A percentile compares a stretch with the other conserved stretches of the same genome.
Conservation (phyloP, 352 stramenopile genomes). For the Globisporangium middletonii region DNA sequence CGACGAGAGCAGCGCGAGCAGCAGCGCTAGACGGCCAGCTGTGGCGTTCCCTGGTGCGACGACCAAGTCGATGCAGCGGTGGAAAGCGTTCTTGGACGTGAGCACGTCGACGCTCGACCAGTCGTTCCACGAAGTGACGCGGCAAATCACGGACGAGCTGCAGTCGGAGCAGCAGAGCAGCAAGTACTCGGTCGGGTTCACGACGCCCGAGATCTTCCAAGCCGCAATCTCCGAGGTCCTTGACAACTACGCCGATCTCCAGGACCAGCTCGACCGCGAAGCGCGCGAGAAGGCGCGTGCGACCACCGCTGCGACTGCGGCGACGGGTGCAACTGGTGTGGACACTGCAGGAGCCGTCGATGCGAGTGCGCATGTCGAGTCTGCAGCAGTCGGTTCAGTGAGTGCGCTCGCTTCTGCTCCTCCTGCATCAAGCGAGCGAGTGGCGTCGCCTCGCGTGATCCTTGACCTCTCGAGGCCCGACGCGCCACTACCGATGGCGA, state of each 20-base stretch:
- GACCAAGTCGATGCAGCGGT: slow-evolving; percentile 36
- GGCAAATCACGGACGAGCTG: slow-evolving; percentile 43
- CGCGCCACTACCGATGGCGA: neutral
- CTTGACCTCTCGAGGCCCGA: neutral
- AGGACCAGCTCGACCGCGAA: slow-evolving; percentile 28
- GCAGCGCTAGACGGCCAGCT: no score
- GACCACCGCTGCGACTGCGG: no score
- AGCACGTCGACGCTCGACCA: slow-evolving; percentile 43
- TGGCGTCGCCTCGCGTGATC: no score
- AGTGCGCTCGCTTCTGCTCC: no score
- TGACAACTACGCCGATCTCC: slow-evolving; percentile 28
- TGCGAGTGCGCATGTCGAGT: no score
- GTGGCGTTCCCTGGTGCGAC: slow-evolving; percentile 7
- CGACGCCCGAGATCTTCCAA: slow-evolving; percentile 43
- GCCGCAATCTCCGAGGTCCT: slow-evolving; percentile 26
- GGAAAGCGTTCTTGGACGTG: slow-evolving; percentile 59
- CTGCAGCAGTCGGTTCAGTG: no score
- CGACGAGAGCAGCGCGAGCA: no score
- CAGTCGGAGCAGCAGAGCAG: slow-evolving; percentile 28
- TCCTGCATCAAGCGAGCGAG: no score
- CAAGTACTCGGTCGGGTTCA: slow-evolving; percentile 55
- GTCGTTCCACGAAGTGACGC: slow-evolving; percentile 39
- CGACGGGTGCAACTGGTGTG: no score
- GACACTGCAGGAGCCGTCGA: no score
- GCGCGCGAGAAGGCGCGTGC: slow-evolving; percentile 8